Evolutionary conservation across 257 asterid genomes (phyloP), one percentile per base, ranked within the genome.

Genomic region (Primulina huaijiensis): DNA sequence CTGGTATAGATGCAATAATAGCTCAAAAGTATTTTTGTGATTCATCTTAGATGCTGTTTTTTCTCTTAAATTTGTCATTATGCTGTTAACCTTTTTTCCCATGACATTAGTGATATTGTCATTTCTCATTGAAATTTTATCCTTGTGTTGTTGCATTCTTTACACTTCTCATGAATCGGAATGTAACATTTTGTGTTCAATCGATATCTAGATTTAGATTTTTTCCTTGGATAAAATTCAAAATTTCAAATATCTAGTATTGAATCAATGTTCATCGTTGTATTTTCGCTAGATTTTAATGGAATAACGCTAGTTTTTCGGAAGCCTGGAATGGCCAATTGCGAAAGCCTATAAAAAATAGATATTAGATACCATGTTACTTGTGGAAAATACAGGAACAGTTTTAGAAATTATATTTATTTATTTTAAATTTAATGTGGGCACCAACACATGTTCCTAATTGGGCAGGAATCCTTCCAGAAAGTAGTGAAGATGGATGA

Each of bases 401-500:
- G 25, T 0, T 23, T 23, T 23, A 23, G 25, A 23, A 23, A 23
- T 23, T 23, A 23, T 23, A 23, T 23, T 23, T 23, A 23, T 23
- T 23, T 23, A 23, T 46, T 27, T 62, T 43, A 20, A 31, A 29
- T 60, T 25, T 43, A 43, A 8, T 17, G 12, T 30, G 25, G 46
- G 33, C 75, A 75, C 74, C 80, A 68, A 83, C 73, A 58, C 43
- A 62, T 62, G 19, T 73, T 75, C 56, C 29, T 65, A 65, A 75
- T 70, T 82, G 69, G 64, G 55, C 95, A 93, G 99, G 93, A 88
- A 65, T 77, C 81, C 3, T 75, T 90, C 56, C 82, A 75, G 84
- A 84, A 83, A 79, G 72, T 90, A 43, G 31, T 77, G 74, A 86
- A 69, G 37, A 82, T 81, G 79, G 95, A 90, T 65, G 78, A 69